Percentiles rank a stretch among this genome's conserved stretches.
Conservation (phyloP, 1,139 yeast species). For the Blastobotrys persicus region DNA sequence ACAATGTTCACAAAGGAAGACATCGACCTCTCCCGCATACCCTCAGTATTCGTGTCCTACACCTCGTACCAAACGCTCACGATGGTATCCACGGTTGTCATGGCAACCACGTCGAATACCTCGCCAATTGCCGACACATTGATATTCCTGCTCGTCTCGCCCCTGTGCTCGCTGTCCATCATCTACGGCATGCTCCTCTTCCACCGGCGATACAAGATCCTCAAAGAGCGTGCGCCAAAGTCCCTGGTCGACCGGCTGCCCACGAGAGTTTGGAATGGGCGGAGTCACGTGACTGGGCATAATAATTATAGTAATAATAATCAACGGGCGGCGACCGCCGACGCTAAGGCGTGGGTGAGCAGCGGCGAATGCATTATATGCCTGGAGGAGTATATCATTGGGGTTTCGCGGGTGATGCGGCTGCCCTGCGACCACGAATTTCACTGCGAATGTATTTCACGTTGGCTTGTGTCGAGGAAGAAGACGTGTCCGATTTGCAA, state of each 20-base stretch:
- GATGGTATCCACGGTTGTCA: slow-evolving; percentile 30
- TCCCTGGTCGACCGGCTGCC: slow-evolving; percentile 40
- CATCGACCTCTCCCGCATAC: slow-evolving; percentile 35
- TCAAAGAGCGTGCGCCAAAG: slow-evolving; percentile 40
- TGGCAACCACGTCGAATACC: slow-evolving; percentile 34
- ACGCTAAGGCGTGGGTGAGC: slow-evolving; percentile 33
- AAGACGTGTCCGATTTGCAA: slow-evolving; percentile 28
- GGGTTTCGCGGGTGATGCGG: slow-evolving; percentile 37
- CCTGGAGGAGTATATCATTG: slow-evolving; percentile 41
- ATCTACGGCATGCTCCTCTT: slow-evolving; percentile 39
- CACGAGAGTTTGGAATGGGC: slow-evolving; percentile 36
- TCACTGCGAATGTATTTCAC: slow-evolving; percentile 42
- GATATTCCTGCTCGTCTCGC: slow-evolving; percentile 41
- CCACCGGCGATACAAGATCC: slow-evolving; percentile 38
- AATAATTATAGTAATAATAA: slow-evolving; percentile 6
- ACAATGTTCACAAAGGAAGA: slow-evolving; percentile 39
- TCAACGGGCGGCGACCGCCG: background rate
- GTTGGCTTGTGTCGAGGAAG: slow-evolving; percentile 41
- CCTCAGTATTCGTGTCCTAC: slow-evolving; percentile 40
- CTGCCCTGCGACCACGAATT: slow-evolving; percentile 47
- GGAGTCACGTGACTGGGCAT: slow-evolving; percentile 8
- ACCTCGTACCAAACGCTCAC: slow-evolving; percentile 35
- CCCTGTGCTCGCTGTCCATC: slow-evolving; percentile 41
- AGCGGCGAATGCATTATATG: slow-evolving; percentile 44
- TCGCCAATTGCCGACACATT: slow-evolving; percentile 39